phyloP scores from a whole-genome alignment of 148 eudicot genomes.

The Pharnaceum exiguum region DNA sequence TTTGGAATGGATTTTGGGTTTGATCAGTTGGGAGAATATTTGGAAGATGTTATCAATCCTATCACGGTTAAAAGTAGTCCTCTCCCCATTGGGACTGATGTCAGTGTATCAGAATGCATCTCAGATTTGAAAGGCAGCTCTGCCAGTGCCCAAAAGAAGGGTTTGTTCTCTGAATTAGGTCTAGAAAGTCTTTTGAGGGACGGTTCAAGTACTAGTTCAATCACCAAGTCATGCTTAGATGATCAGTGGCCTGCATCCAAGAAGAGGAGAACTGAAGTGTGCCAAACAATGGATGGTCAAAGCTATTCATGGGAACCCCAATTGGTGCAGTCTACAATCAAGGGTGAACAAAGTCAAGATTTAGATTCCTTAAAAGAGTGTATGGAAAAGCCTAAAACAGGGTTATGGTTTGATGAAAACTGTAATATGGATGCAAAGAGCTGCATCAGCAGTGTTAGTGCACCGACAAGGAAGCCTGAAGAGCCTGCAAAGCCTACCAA shows the following conservation, averaged over 20 bases:
- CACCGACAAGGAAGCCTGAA: conserved; percentile 30
- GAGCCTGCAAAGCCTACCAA: conserved; percentile 40
- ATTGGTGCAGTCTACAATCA: conserved; percentile 18
- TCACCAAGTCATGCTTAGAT: conserved; percentile 31
- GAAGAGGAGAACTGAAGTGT: conserved; percentile 40
- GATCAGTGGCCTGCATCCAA: conserved; percentile 36
- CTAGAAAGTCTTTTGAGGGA: conserved; percentile 46
- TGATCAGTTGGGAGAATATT: conserved; percentile 12
- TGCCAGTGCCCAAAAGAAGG: conserved; percentile 27
- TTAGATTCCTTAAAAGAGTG: conserved; percentile 27
- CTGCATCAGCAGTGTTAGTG: conserved; percentile 28
- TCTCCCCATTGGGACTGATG: conserved; percentile 14
- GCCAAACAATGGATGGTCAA: conserved; percentile 13
- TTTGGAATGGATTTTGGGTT: conserved; percentile 26
- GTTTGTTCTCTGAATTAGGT: conserved; percentile 67
- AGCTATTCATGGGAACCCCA: conserved; percentile 17
- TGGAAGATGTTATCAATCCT: conserved; percentile 29
- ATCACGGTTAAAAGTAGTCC: conserved; percentile 13
- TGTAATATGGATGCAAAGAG: conserved; percentile 33
- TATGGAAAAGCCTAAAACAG: conserved; percentile 20
- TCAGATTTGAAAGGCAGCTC: conserved; percentile 24
- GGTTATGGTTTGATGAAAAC: conserved; percentile 32
- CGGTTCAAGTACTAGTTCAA: conserved; percentile 28
- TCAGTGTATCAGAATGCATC: conserved; percentile 27
- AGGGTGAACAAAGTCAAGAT: conserved; percentile 4